phyloP scores from a whole-genome alignment of 371 early-diverging fungal species.

The Apophysomyces trapeziformis region DNA sequence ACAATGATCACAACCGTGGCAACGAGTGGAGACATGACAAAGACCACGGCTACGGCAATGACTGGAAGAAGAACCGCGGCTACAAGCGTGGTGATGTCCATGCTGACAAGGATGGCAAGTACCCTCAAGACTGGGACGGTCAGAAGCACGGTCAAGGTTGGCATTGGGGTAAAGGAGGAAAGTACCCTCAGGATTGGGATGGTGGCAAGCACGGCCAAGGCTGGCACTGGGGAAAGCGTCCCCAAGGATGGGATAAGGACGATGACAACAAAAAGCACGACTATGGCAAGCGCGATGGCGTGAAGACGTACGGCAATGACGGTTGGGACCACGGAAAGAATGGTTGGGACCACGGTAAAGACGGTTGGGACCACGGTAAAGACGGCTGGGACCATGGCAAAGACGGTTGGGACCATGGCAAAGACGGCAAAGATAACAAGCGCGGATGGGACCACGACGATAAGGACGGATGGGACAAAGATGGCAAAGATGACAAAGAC shows the following conservation, averaged over 20 bases:
- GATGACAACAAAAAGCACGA: background rate
- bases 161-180: slow-evolving; percentile 5
- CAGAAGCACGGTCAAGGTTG: background rate
- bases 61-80: background rate
- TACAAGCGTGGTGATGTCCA: background rate
- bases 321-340: background rate
- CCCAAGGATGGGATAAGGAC: background rate
- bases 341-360: background rate
- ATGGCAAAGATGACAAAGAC: slow-evolving; percentile 1
- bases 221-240: background rate
- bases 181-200: background rate
- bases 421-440: background rate
- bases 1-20: background rate
- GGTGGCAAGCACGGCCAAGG: background rate
- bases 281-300: background rate
- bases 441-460: background rate
- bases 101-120: background rate
- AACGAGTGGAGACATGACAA: background rate
- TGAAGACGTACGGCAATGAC: background rate
- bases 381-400: background rate
- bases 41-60: background rate
- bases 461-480: background rate
- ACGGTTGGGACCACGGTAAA: background rate
- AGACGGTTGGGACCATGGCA: background rate
- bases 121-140: background rate